Conservation (phyloP, 257 asterid genomes). For the Capsicum chinense region DNA sequence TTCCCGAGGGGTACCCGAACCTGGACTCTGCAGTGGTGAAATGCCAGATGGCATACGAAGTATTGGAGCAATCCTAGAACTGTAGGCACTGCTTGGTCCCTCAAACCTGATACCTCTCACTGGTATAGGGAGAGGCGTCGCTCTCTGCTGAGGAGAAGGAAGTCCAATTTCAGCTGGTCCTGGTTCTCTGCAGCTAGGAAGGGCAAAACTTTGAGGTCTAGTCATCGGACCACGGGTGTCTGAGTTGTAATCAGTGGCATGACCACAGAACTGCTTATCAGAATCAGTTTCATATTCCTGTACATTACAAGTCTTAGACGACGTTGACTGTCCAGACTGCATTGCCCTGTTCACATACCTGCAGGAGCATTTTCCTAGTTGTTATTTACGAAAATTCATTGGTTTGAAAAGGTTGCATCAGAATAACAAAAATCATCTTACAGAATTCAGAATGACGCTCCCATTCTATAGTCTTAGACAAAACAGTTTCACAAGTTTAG, state of each 20-base stretch:
- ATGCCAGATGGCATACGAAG: slow-evolving; percentile 43
- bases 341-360: slow-evolving; percentile 70
- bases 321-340: slow-evolving; percentile 48
- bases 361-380: slow-evolving; percentile 39
- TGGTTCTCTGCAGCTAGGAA: slow-evolving; percentile 44
- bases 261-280: slow-evolving; percentile 47
- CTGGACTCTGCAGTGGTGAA: slow-evolving; percentile 55
- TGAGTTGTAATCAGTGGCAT: slow-evolving; percentile 53
- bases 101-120: slow-evolving; percentile 58
- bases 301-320: slow-evolving; percentile 53
- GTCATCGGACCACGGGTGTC: slow-evolving; percentile 47
- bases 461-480: neutral
- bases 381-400: slow-evolving; percentile 24
- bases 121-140: slow-evolving; percentile 56
- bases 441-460: neutral
- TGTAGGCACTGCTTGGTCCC: slow-evolving; percentile 44
- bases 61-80: slow-evolving; percentile 48
- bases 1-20: slow-evolving; percentile 47
- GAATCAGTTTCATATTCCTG: slow-evolving; percentile 46
- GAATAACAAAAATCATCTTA: neutral
- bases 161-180: slow-evolving; percentile 45
- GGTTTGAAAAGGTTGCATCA: slow-evolving; percentile 18
- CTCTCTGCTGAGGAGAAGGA: slow-evolving; percentile 47
- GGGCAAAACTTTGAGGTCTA: slow-evolving; percentile 43
- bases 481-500: neutral